These are phyloP conservation scores for Aspergillus aculeatus DNA, from an alignment of 2,329 filamentous ascomycete species.

Conservation along the genomic window DNA sequence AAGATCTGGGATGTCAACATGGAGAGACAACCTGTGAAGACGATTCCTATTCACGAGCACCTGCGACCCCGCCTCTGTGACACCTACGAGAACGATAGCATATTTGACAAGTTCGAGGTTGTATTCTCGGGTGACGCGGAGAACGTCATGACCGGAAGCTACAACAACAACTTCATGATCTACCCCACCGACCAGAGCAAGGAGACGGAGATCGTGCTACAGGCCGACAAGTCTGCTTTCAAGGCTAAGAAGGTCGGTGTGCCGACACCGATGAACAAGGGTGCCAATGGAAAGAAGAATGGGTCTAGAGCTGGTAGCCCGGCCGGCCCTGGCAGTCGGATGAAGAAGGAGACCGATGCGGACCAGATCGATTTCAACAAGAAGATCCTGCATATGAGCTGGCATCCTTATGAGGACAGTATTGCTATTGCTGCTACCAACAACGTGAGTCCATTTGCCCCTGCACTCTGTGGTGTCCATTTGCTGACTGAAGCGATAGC, in stretches of 20 bases:
- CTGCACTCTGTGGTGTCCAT: not conserved
- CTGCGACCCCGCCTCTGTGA: constrained; percentile 91
- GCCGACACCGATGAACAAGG: constrained; percentile 90
- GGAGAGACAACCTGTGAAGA: constrained; percentile 96
- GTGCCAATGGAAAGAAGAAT: constrained; percentile 72
- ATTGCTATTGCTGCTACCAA: constrained; percentile 99
- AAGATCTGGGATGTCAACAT: constrained; percentile 99
- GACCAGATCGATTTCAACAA: constrained; percentile 99
- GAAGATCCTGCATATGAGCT: constrained; percentile 99
- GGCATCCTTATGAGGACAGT: constrained; percentile 99
- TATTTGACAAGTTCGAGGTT: constrained; percentile 99
- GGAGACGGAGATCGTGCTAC: constrained; percentile 94
- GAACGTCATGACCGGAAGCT: constrained; percentile 99
- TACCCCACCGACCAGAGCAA: constrained; percentile 95
- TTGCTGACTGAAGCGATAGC: constrained; percentile 43
- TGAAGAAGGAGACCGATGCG: constrained; percentile 98
- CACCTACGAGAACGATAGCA: constrained; percentile 98
- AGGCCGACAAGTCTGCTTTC: constrained; percentile 98
- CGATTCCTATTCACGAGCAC: constrained; percentile 97
- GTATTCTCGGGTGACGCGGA: constrained; percentile 97
- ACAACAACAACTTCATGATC: constrained; percentile 99
- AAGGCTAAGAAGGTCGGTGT: constrained; percentile 99
- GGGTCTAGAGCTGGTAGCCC: constrained; percentile 86
- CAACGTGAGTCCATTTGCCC: constrained; percentile 69
- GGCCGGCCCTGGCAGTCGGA: constrained; percentile 81